Evolutionary conservation across 495 filamentous ascomycete species (phyloP), one percentile per base, ranked within the genome.

Genomic region (Venustampulla echinocandica): DNA sequence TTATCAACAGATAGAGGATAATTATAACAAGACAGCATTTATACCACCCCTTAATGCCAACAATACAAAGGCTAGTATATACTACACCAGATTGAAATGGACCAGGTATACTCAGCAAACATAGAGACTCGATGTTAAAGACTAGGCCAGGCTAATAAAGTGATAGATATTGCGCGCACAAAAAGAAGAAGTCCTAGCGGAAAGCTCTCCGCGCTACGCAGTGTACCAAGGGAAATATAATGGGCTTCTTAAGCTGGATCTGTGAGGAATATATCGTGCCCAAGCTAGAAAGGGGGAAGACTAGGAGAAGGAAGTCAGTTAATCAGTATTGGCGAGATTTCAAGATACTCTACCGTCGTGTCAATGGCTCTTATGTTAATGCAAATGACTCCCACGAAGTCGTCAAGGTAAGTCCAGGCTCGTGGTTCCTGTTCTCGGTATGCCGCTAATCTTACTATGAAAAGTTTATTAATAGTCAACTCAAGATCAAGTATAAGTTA

Each of bases 361-460:
- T 53, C 10, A 60, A 48, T 38, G 56, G 55, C 37, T 35, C 28
- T 46, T 46, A 41, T 14, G 47, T 60, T 38, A 50, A 67, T 43
- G 51, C 42, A 17, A 52, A 55, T 44, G 42, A 61, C 41, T 34
- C 6, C 34, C 46, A 41, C 20, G 53, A 61, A 42, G 40, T 69
- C 53, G 34, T 63, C 44, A 68, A 65, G 59, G 62, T 66, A 46
- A 9, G 14, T 18, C 44, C 30, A n/a, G 21, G 18, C 13, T 7
- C 18, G n/a, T n/a, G 42, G 38, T 36, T 47, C 37, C 36, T 24
- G 18, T 47, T 20, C 22, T 24, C 14, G 11, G 36, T n/a, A n/a
- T n/a, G n/a, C n/a, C 19, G 22, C 49, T 52, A 17, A 52, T 15
- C 34, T 27, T 30, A 2, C 19, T 14, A 40, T 13, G 17, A 0